Evolutionary conservation across 371 early-diverging fungal genomes (phyloP), one percentile per base, ranked within the genome.

Genomic region (Funneliformis caledonium): DNA sequence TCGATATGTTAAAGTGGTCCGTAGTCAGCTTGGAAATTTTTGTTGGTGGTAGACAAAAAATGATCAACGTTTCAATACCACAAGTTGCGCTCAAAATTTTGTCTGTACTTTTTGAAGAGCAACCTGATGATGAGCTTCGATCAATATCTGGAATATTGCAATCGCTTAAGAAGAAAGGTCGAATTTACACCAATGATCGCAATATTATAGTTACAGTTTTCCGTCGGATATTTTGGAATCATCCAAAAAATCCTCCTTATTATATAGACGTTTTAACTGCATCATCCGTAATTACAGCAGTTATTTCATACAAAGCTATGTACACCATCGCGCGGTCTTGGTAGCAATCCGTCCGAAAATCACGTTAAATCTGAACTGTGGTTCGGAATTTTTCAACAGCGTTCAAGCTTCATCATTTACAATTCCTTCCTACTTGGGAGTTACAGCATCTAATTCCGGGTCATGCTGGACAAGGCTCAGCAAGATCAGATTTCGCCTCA

Each of bases 391-490:
- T 50, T 50, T 50, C 50, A 11, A 2, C 50, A 1, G 50, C 50
- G 0, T 11, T 50, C 14, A 50, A 50, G 11, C 12, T 50, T 50
- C 50, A 50, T n/a, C 26, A 26, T 26, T 61, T 31, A 3, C 62
- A 64, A 64, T 76, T 22, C 45, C 45, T 64, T 76, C 76, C 48
- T 76, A 47, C 45, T 64, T 76, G 76, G 50, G 65, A 76, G 64
- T 26, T 62, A 0, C 48, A 76, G 0, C 65, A 76, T 26, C 4
- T 62, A 64, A 26, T 76, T 76, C 14, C 76, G 2, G 65, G 76
- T 9, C 47, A 76, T 64, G 48, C 48, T 76, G 64, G 76, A 22
- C 9, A 12, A 76, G 76, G 64, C 14, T 76, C 65, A 47, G 76
- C 76, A 37, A 37, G 47, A 64, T 76, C 76, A 64, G 76, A 64